Conservation (phyloP, 495 filamentous ascomycete species). For the Elaphomyces granulatus region DNA sequence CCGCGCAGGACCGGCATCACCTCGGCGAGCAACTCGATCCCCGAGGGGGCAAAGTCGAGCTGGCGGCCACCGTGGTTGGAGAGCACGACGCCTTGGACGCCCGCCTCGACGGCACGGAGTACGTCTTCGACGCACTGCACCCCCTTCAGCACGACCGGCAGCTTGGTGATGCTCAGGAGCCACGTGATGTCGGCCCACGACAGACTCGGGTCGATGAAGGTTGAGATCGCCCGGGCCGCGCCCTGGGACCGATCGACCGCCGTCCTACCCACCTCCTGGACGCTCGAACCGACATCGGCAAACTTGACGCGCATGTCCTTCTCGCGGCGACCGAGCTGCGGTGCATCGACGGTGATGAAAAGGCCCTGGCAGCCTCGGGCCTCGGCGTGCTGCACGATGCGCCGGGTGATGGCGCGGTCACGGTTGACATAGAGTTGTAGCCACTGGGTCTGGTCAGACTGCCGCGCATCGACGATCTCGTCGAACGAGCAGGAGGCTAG, state of each 20-base stretch:
- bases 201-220: conserved; percentile 85
- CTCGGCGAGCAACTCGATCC: conserved; percentile 88
- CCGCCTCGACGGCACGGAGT: conserved; percentile 63
- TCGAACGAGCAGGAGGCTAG: conserved; percentile 97
- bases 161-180: conserved; percentile 83
- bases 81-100: conserved; percentile 84
- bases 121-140: conserved; percentile 96
- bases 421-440: conserved; percentile 98
- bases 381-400: conserved; percentile 86
- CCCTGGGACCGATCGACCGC: conserved; percentile 75
- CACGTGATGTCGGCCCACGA: conserved; percentile 92
- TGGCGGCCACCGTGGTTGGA: conserved; percentile 98
- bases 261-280: conserved; percentile 50
- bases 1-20: conserved; percentile 87
- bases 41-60: conserved; percentile 81
- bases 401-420: conserved; percentile 76
- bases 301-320: conserved; percentile 95
- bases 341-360: conserved; percentile 97
- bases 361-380: conserved; percentile 84
- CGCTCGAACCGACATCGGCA: conserved; percentile 66
- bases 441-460: conserved; percentile 83
- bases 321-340: conserved; percentile 85
- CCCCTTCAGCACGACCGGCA: conserved; percentile 95
- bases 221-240: conserved; percentile 81
- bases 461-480: conserved; percentile 78